These are phyloP conservation scores for Serendipita vermifera DNA, from an alignment of 768 basidiomycete genomes.

Conservation along the genomic window DNA sequence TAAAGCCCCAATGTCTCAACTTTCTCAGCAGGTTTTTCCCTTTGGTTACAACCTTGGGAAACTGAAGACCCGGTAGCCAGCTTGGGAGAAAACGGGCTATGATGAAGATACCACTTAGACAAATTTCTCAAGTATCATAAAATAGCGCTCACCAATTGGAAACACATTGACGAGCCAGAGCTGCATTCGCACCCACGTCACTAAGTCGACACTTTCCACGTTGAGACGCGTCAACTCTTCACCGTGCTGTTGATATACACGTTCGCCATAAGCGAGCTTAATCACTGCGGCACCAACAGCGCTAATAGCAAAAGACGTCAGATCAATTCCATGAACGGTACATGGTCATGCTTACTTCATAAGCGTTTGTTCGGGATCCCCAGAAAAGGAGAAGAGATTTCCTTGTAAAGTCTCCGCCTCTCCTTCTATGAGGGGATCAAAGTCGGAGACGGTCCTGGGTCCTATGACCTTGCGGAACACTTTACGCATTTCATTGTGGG, in stretches of 20 bases:
- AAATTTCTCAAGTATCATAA: too few species aligned
- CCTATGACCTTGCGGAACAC: constrained; percentile 1
- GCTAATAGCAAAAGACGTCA: too few species aligned
- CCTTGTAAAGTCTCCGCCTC: background rate
- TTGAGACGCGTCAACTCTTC: background rate
- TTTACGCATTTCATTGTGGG: background rate
- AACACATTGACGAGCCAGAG: background rate
- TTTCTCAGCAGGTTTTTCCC: background rate
- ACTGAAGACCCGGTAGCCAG: background rate
- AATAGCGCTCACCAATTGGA: background rate
- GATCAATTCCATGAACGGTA: too few species aligned
- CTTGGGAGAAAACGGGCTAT: background rate
- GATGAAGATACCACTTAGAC: too few species aligned
- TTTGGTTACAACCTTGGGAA: background rate
- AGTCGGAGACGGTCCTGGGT: background rate
- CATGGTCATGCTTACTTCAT: background rate
- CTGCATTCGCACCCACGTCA: background rate
- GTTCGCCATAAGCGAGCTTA: constrained; percentile 1
- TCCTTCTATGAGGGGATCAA: background rate
- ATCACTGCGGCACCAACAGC: background rate
- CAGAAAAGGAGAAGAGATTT: background rate
- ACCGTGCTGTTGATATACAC: background rate
- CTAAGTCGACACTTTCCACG: background rate
- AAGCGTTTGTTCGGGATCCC: background rate
- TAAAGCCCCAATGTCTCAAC: background rate